Evolutionary conservation across 371 early-diverging fungal species (phyloP), one percentile per base, ranked within the genome.

Genomic region (Parasitella parasitica): DNA sequence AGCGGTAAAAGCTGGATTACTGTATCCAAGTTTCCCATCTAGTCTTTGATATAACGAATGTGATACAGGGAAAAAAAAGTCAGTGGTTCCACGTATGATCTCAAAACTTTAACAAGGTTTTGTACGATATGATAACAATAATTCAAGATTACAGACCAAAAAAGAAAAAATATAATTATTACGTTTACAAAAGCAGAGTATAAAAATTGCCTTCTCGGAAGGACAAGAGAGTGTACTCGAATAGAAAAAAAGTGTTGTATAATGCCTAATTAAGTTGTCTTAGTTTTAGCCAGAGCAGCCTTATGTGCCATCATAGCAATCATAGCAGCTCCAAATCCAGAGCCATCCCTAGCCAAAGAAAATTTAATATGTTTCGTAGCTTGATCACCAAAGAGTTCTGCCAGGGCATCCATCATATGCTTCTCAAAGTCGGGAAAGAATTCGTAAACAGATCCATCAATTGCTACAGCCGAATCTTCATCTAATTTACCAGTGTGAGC

Each of bases 401-500:
- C 69, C 51, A 94, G 66, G 7, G 91, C 86, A 35, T 77, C 78
- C 26, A 84, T 71, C 81, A 97, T 86, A 52, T 90, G 24, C 0
- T 36, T 76, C 55, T 88, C 88, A 76, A 91, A 96, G 75, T 84
- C 77, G 6, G 97, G 97, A 70, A 94, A 94, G 53, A 87, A 86
- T 73, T 94, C 91, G 77, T 89, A 98, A 61, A 97, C 77, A 37
- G 89, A 87, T 6, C 98, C 98, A 62, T 97, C 97, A 58, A 97
- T 90, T 26, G 76, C 76, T 37, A 78, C 64, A 30, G 56, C 50
- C 6, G 71, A 54, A 26, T 57, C 59, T 7, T 60, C 22, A 90
- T 95, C 34, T 93, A 57, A 27, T 84, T 36, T 28, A 11, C 26
- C 59, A 27, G 41, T 59, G 37, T 75, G 73, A 48, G 83, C 82